Conservation (phyloP, 2,329 filamentous ascomycete species). For the Thyridium curvatum region DNA sequence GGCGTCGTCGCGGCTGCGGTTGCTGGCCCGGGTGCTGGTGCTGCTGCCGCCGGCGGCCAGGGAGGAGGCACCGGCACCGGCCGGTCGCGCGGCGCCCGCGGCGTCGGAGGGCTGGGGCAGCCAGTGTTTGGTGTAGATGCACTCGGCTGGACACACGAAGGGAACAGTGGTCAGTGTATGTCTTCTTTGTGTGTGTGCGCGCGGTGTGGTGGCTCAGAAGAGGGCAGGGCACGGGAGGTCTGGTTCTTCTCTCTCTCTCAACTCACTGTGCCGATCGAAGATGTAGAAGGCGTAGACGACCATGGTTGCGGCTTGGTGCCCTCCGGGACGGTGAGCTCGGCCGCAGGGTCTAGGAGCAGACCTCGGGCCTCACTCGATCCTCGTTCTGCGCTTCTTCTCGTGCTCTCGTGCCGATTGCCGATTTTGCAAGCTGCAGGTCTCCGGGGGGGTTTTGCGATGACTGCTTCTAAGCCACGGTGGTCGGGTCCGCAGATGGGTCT, state of each 20-base stretch:
- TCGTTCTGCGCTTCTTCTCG: background rate
- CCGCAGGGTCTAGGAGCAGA: background rate
- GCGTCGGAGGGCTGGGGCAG: constrained; percentile 36
- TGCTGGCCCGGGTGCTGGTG: constrained; percentile 8
- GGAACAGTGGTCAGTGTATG: background rate
- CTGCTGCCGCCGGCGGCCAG: constrained; percentile 4
- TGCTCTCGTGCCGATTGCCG: background rate
- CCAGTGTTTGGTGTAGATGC: constrained; percentile 93
- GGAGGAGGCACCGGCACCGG: constrained; percentile 1
- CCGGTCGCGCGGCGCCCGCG: constrained; percentile 5
- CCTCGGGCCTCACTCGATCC: constrained; percentile 2
- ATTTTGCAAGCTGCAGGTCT: too few species aligned
- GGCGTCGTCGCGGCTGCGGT: constrained; percentile 62
- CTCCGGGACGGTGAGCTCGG: background rate
- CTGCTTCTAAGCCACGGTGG: too few species aligned
- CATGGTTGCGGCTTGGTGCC: constrained; percentile 54
- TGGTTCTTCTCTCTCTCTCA: too few species aligned
- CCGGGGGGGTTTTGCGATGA: too few species aligned
- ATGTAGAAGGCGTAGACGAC: constrained; percentile 97
- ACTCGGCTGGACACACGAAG: constrained; percentile 64
- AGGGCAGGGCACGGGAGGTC: too few species aligned
- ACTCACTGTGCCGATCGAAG: constrained; percentile 92
- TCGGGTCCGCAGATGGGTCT: too few species aligned
- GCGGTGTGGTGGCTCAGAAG: background rate
- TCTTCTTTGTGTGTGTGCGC: too few species aligned